phyloP scores from a whole-genome alignment of 2,329 filamentous ascomycete species.

The Alternaria infectoria region DNA sequence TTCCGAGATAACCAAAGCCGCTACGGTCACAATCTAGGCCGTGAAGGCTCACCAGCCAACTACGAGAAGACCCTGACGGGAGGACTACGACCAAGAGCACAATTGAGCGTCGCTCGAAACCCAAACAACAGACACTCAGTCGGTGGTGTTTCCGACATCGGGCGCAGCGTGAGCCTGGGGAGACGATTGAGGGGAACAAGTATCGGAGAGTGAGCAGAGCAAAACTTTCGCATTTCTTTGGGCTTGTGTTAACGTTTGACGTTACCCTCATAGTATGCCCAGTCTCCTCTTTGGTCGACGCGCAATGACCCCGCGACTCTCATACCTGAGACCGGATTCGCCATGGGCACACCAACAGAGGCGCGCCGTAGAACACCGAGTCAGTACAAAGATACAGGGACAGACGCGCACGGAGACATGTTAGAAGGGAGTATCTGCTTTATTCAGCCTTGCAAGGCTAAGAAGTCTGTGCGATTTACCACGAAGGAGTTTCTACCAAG shows the following conservation, averaged over 20 bases:
- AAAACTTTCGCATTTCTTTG: constrained; percentile 5
- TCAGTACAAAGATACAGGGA: background rate
- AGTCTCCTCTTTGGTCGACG: constrained; percentile 25
- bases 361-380: background rate
- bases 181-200: constrained; percentile 37
- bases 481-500: background rate
- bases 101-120: constrained; percentile 33
- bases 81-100: constrained; percentile 31
- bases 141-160: constrained; percentile 32
- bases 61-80: constrained; percentile 38
- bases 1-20: constrained; percentile 36
- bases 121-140: constrained; percentile 39
- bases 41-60: constrained; percentile 37
- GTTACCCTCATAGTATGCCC: constrained; percentile 32
- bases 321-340: background rate
- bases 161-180: constrained; percentile 37
- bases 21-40: constrained; percentile 29
- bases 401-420: background rate
- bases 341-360: background rate
- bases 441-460: background rate
- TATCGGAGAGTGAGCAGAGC: constrained; percentile 41
- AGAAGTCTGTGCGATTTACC: background rate
- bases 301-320: constrained; percentile 7
- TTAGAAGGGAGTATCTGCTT: background rate
- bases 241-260: constrained; percentile 31